phyloP scores from a whole-genome alignment of 148 eudicot species.

The Rhododendron vialii region DNA sequence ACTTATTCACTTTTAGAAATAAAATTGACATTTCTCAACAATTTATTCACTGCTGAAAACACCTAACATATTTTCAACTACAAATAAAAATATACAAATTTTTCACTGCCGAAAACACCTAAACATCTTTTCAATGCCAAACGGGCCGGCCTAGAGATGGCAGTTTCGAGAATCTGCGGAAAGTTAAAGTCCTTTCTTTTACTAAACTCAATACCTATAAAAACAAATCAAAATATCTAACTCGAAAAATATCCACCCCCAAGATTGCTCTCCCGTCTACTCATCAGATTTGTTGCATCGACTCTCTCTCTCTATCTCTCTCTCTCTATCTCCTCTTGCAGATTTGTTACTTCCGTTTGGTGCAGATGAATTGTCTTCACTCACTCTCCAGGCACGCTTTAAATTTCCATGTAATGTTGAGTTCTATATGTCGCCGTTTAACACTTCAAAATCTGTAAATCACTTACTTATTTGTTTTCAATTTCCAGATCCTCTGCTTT shows the following conservation, averaged over 20 bases:
- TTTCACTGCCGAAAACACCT: too few relatives aligned
- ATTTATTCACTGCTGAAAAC: too few relatives aligned
- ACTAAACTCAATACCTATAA: neutral
- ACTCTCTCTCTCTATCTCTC: neutral
- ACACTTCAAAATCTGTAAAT: neutral
- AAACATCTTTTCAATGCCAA: too few relatives aligned
- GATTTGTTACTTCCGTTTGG: neutral
- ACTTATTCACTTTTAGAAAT: too few relatives aligned
- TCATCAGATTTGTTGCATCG: neutral
- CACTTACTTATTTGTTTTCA: neutral
- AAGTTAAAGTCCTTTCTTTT: neutral
- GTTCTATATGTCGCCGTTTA: neutral
- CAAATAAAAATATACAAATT: too few relatives aligned
- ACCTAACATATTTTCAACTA: too few relatives aligned
- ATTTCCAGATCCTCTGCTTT: constrained; percentile 36
- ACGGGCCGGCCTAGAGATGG: neutral
- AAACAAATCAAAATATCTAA: neutral
- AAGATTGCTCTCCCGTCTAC: neutral
- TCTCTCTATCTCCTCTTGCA: neutral
- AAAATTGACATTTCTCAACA: too few relatives aligned
- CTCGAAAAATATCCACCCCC: neutral
- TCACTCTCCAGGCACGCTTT: constrained; percentile 41
- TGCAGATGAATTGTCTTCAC: constrained; percentile 61
- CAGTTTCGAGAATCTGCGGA: constrained; percentile 12
- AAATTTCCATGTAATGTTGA: neutral